Base-by-base conservation (phyloP, 257 asterid genomes). In the Mentha longifolia region DNA sequence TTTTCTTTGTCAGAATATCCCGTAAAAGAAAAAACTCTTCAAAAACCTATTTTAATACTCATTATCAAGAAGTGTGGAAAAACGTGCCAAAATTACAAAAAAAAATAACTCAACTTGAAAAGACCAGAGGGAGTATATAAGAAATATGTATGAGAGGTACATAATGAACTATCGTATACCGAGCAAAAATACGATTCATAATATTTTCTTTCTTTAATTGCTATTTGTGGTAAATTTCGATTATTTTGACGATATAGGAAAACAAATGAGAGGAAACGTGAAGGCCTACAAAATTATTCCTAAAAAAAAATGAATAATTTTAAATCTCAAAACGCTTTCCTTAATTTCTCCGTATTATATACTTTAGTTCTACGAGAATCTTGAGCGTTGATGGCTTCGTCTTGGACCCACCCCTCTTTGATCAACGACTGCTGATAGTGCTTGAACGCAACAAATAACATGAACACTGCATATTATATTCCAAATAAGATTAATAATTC, bases 401-500 rank as follows among this genome's bases (percentile, higher is more conserved):
- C 84, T 9, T 33, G 60, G 7, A 49, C 60, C 80, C 85, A 81
- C 43, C 56, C 89, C 6, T 83, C 95, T 42, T 68, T 57, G 28
- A 71, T 73, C 82, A 73, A 20, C 4, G 88, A 76, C 39, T 83
- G 86, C 55, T 91, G 92, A 70, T 92, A 95, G 77, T 79, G 87
- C 79, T 87, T 89, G 78, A 92, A 95, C n/a, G 89, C 96, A 75
- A 84, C 99, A 62, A 85, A 87, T 25, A 92, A 28, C 98, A 92
- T 85, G 81, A 95, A 95, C 52, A 83, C 99, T 95, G 96, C 83
- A 17, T 22, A 80, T 49, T 28, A 20, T 8, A 28, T 17, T 59
- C 5, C 25, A 49, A 20, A 8, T 42, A 42, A 10, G 12, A 10
- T 42, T 8, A 42, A 42, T 10, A 10, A 8, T 39, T 9, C 43